These are phyloP conservation scores for Hypoxylon lenormandii DNA, from an alignment of 495 filamentous ascomycete genomes.

Conservation along the genomic window DNA sequence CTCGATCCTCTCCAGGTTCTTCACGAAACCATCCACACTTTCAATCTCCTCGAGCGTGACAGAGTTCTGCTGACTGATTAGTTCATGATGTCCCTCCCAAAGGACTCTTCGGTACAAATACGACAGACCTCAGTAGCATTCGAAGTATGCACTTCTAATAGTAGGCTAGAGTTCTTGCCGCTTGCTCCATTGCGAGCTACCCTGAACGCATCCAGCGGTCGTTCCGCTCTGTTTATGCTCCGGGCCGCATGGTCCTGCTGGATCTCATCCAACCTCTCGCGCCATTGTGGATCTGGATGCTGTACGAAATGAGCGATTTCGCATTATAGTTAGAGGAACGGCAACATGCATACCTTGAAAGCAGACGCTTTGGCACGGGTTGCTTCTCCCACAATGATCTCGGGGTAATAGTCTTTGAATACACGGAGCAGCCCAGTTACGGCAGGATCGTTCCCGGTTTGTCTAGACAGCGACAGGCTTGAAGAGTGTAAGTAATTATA, in stretches of 20 bases:
- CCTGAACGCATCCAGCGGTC: constrained; percentile 62
- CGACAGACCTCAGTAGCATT: constrained; percentile 71
- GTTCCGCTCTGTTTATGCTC: constrained; percentile 52
- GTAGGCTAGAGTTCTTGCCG: constrained; percentile 54
- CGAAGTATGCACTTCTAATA: constrained; percentile 81
- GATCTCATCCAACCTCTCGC: constrained; percentile 72
- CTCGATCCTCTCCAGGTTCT: constrained; percentile 81
- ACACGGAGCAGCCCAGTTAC: constrained; percentile 81
- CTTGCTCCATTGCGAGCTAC: constrained; percentile 63
- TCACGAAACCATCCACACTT: constrained; percentile 75
- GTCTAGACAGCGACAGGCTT: constrained; percentile 70
- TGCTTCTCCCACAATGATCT: constrained; percentile 80
- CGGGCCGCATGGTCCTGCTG: constrained; percentile 69
- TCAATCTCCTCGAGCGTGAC: constrained; percentile 84
- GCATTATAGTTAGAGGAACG: not conserved
- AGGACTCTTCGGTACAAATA: not conserved
- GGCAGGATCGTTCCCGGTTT: constrained; percentile 76
- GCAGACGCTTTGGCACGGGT: constrained; percentile 65
- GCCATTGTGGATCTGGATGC: constrained; percentile 84
- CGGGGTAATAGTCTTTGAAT: constrained; percentile 90
- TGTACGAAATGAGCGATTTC: constrained; percentile 49
- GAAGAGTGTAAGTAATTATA: constrained; percentile 37
- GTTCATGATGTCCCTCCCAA: constrained; percentile 6
- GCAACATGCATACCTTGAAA: constrained; percentile 63
- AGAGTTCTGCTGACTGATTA: constrained; percentile 60